Evolutionary conservation across 352 stramenopile genomes (phyloP).

Genomic region (Thalassiosira exigua): DNA sequence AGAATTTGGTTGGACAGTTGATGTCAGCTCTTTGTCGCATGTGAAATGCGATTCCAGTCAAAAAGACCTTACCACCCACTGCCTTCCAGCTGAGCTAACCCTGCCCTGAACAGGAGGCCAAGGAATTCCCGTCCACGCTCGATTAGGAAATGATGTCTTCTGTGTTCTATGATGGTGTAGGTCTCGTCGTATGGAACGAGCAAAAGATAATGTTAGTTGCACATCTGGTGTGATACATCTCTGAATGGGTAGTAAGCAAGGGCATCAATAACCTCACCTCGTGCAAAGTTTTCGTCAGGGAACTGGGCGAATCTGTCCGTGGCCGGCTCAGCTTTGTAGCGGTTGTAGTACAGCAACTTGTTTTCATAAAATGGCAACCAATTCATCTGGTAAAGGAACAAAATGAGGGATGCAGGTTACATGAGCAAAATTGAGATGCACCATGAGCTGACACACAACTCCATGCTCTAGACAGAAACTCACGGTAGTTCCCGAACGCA

Average conservation of each 20-base stretch:
- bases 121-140: slow-evolving; percentile 71
- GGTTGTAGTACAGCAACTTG: slow-evolving; percentile 29
- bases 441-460: neutral
- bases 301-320: too few relatives aligned
- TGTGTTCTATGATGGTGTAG: too few relatives aligned
- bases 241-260: slow-evolving; percentile 1
- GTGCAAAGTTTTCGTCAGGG: slow-evolving; percentile 31
- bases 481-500: slow-evolving; percentile 65
- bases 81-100: neutral
- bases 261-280: slow-evolving; percentile 12
- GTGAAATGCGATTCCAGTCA: too few relatives aligned
- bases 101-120: neutral
- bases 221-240: too few relatives aligned
- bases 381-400: slow-evolving; percentile 20
- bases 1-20: too few relatives aligned
- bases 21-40: too few relatives aligned
- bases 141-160: slow-evolving; percentile 73
- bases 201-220: too few relatives aligned
- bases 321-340: neutral
- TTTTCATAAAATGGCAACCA: slow-evolving; percentile 29
- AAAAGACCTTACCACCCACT: neutral
- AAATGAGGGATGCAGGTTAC: neutral
- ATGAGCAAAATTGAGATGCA: too few relatives aligned
- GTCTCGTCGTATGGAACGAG: slow-evolving; percentile 48
- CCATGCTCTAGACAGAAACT: slow-evolving; percentile 12